A percentile compares a stretch with the other conserved stretches of the same genome.
Conservation (phyloP, 805 yeast species). For the Candida krabiensis region DNA sequence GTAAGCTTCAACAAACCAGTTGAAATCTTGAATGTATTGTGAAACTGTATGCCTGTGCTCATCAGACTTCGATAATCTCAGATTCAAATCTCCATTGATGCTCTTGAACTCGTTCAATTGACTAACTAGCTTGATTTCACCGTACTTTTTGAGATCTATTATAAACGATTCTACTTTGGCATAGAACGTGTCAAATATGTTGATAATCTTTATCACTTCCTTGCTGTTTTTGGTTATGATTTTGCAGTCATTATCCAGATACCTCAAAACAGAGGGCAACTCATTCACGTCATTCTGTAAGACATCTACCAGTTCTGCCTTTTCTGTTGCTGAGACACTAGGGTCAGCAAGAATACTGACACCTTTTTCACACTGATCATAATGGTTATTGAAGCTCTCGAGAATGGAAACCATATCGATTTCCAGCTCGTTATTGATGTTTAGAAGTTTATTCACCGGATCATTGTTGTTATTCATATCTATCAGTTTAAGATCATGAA, state of each 20-base stretch:
- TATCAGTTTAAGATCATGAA: slow-evolving; percentile 25
- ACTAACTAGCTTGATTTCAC: slow-evolving; percentile 25
- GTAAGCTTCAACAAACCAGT: slow-evolving; percentile 51
- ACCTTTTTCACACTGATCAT: slow-evolving; percentile 70
- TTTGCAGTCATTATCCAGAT: slow-evolving; percentile 40
- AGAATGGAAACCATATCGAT: slow-evolving; percentile 68
- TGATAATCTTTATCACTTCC: slow-evolving; percentile 24
- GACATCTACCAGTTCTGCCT: slow-evolving; percentile 43
- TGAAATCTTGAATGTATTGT: slow-evolving; percentile 44
- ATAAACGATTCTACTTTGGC: slow-evolving; percentile 19
- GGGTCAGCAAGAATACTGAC: slow-evolving; percentile 36
- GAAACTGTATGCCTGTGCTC: slow-evolving; percentile 15
- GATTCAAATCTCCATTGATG: slow-evolving; percentile 12
- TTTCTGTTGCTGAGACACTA: slow-evolving; percentile 28
- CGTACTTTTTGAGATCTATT: slow-evolving; percentile 28
- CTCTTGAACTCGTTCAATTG: slow-evolving; percentile 19
- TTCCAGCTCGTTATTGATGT: slow-evolving; percentile 52
- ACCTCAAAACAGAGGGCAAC: slow-evolving; percentile 53
- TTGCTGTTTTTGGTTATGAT: slow-evolving; percentile 29
- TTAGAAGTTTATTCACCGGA: slow-evolving; percentile 26
- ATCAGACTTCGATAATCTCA: slow-evolving; percentile 12
- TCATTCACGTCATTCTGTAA: slow-evolving; percentile 55
- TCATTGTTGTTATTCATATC: slow-evolving; percentile 16
- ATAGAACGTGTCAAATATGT: slow-evolving; percentile 21
- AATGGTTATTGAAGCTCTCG: slow-evolving; percentile 75